Percentiles rank a stretch among this genome's conserved stretches.
Conservation (phyloP, 2,329 filamentous ascomycete species). For the Nothophaeocryptopus gaeumannii region DNA sequence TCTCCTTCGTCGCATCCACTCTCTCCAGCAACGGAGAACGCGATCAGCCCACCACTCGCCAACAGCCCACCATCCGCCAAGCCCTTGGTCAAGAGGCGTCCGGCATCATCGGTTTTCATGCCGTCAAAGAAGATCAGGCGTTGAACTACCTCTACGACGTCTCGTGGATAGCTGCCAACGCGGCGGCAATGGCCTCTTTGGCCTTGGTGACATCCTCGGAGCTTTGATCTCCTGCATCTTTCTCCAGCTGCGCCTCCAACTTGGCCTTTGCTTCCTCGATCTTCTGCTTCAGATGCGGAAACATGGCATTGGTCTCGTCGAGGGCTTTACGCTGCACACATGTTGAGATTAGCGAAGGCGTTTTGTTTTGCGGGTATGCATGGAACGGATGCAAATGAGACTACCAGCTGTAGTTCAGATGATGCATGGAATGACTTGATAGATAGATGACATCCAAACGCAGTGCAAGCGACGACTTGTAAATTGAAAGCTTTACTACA, state of each 20-base stretch:
- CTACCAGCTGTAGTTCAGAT: neutral
- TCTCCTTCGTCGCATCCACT: conserved; percentile 4
- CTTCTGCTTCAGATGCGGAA: conserved; percentile 67
- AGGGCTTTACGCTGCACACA: conserved; percentile 66
- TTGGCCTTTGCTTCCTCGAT: conserved; percentile 69
- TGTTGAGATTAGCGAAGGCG: conserved; percentile 10
- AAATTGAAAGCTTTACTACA: conserved; percentile 23
- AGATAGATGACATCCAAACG: conserved; percentile 5
- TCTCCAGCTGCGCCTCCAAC: conserved; percentile 70
- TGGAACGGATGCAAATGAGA: neutral
- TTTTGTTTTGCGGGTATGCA: neutral
- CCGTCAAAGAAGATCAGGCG: conserved; percentile 19
- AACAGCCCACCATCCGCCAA: conserved; percentile 17
- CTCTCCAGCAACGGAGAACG: conserved; percentile 1
- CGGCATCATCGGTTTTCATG: conserved; percentile 25
- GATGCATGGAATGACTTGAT: too few relatives aligned
- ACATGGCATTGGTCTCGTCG: conserved; percentile 83
- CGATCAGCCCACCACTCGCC: conserved; percentile 16
- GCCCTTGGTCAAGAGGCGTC: conserved; percentile 22
- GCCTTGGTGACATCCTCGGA: conserved; percentile 47
- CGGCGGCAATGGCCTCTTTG: conserved; percentile 41
- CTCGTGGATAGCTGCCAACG: conserved; percentile 42
- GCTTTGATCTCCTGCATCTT: conserved; percentile 39
- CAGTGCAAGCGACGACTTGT: too few relatives aligned
- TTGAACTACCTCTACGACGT: conserved; percentile 22